phyloP scores from a whole-genome alignment of 108 stramenopile genomes.

The Craspedostauros australis region DNA sequence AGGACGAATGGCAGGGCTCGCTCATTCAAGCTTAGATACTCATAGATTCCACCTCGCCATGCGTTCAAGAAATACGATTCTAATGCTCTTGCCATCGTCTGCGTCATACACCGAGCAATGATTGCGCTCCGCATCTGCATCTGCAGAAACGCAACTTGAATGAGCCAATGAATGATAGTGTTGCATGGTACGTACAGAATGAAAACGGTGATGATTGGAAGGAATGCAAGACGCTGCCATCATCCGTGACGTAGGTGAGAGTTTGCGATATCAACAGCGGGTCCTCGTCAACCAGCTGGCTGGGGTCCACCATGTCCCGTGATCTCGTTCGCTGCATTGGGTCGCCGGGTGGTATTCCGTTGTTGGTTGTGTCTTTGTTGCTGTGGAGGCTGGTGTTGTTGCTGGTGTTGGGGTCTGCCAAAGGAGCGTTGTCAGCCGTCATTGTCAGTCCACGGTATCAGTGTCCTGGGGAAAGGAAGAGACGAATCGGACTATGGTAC shows the following conservation, averaged over 20 bases:
- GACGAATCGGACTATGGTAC: too few relatives aligned
- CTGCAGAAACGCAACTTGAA: too few relatives aligned
- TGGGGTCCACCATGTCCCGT: conserved; percentile 24
- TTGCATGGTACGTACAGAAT: conserved; percentile 65
- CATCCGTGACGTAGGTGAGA: conserved; percentile 84
- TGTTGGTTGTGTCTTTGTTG: not conserved
- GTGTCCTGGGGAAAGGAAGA: too few relatives aligned
- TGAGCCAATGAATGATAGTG: not conserved
- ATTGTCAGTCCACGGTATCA: too few relatives aligned
- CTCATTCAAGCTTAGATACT: too few relatives aligned
- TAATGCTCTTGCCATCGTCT: too few relatives aligned
- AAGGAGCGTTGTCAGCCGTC: conserved; percentile 14
- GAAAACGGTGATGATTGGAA: conserved; percentile 81
- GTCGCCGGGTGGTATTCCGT: conserved; percentile 2
- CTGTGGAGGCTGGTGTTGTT: conserved; percentile 2
- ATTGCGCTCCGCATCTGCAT: too few relatives aligned
- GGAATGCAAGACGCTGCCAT: conserved; percentile 69
- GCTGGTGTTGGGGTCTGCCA: not conserved
- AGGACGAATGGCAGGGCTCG: too few relatives aligned
- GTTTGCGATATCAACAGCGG: conserved; percentile 83
- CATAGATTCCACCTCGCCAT: too few relatives aligned
- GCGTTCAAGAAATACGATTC: too few relatives aligned
- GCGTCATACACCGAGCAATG: too few relatives aligned
- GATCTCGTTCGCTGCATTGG: conserved; percentile 20
- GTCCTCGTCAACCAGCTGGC: conserved; percentile 57